phyloP scores from a whole-genome alignment of 1,284 basidiomycete genomes.

The Microbotryum lychnidis-dioicae region DNA sequence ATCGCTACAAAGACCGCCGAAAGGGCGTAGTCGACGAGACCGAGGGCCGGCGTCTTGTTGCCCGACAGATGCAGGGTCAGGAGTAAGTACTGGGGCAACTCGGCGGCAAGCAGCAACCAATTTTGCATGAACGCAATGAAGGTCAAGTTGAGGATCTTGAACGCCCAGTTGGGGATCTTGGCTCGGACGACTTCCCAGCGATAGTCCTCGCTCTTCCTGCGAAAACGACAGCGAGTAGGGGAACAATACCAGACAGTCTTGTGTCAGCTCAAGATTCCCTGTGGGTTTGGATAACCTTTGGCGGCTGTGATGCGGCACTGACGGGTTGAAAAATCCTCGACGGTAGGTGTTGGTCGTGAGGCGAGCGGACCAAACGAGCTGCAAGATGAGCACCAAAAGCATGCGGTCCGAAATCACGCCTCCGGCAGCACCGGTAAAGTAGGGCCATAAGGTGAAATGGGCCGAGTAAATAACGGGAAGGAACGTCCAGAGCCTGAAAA shows the following conservation, averaged over 20 bases:
- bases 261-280: neutral
- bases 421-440: conserved; percentile 8
- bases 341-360: conserved; percentile 76
- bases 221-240: neutral
- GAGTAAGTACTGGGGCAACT: conserved; percentile 40
- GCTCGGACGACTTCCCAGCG: conserved; percentile 72
- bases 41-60: conserved; percentile 42
- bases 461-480: conserved; percentile 68
- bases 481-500: conserved; percentile 54
- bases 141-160: conserved; percentile 68
- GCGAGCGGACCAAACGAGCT: conserved; percentile 45
- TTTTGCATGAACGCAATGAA: conserved; percentile 77
- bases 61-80: conserved; percentile 50
- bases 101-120: conserved; percentile 57
- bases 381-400: conserved; percentile 39
- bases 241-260: neutral
- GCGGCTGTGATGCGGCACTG: conserved; percentile 5
- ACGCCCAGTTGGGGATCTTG: conserved; percentile 58
- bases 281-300: neutral
- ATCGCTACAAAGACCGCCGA: conserved; percentile 53
- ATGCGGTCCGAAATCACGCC: conserved; percentile 36
- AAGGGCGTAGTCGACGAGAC: conserved; percentile 58
- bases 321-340: conserved; percentile 64
- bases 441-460: conserved; percentile 50
- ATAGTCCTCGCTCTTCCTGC: conserved; percentile 73